phyloP scores from a whole-genome alignment of 2,329 filamentous ascomycete genomes.

The Ascochyta clinopodiicola region DNA sequence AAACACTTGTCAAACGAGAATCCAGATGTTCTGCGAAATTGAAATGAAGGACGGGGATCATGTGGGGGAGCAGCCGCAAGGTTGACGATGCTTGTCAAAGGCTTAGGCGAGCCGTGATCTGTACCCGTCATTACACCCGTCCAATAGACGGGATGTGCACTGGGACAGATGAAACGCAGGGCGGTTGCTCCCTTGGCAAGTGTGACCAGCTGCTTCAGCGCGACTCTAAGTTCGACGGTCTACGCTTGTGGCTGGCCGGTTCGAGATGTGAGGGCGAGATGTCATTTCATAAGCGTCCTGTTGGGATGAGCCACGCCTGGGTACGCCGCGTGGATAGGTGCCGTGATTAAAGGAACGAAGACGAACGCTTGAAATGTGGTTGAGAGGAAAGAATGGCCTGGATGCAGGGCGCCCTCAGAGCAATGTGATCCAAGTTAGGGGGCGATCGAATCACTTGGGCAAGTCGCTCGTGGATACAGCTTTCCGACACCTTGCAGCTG shows the following conservation, averaged over 20 bases:
- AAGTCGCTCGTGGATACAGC: constrained; percentile 2
- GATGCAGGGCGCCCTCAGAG: background rate
- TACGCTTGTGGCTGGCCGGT: constrained; percentile 19
- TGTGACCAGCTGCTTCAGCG: constrained; percentile 25
- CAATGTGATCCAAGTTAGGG: background rate
- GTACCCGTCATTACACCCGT: constrained; percentile 18
- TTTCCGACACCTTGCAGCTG: background rate
- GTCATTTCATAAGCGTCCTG: constrained; percentile 1
- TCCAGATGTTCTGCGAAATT: constrained; percentile 5
- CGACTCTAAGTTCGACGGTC: constrained; percentile 16
- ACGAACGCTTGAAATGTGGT: background rate
- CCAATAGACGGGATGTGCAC: constrained; percentile 28
- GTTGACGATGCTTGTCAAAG: constrained; percentile 20
- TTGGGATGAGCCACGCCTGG: background rate
- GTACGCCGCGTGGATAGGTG: background rate
- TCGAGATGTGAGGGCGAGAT: constrained; percentile 12
- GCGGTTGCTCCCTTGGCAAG: constrained; percentile 23
- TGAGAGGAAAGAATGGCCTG: background rate
- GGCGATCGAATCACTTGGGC: background rate
- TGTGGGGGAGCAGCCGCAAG: constrained; percentile 17
- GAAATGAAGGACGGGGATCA: constrained; percentile 14
- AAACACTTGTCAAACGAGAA: background rate
- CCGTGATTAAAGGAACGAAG: background rate
- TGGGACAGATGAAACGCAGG: constrained; percentile 28
- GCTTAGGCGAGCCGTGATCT: constrained; percentile 22